A percentile compares a stretch with the other conserved stretches of the same genome.
Conservation (phyloP, 176 grass and related monocot species). For the Dactylis glomerata region DNA sequence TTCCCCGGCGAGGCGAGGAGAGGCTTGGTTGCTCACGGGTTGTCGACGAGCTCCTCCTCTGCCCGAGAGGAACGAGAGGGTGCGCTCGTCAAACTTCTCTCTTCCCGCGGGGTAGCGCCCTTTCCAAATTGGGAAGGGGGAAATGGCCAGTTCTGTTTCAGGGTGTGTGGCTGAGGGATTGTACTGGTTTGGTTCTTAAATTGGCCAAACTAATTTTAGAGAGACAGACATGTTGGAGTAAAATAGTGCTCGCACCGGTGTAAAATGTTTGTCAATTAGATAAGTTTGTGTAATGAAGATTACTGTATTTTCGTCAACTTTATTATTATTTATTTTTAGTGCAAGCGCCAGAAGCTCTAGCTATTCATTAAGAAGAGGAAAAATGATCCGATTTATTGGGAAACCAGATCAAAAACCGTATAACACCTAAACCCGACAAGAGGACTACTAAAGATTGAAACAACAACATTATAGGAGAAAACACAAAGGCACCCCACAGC, state of each 20-base stretch:
- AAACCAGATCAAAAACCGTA: too few species aligned
- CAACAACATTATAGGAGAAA: too few species aligned
- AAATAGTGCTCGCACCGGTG: conserved; percentile 16
- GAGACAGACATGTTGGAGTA: not conserved
- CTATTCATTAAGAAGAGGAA: too few species aligned
- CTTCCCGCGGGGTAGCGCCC: not conserved
- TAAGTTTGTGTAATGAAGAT: too few species aligned
- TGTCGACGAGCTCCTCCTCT: conserved; percentile 7
- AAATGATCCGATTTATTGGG: too few species aligned
- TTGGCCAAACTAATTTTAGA: conserved; percentile 55
- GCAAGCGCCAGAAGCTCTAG: too few species aligned
- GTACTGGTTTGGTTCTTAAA: conserved; percentile 30
- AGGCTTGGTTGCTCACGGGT: not conserved
- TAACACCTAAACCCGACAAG: too few species aligned
- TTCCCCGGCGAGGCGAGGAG: conserved; percentile 13
- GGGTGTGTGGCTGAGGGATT: conserved; percentile 38
- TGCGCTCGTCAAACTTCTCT: conserved; percentile 10
- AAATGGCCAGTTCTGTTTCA: conserved; percentile 20
- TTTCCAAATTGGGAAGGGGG: conserved; percentile 51
- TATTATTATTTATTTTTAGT: too few species aligned
- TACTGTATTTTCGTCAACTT: too few species aligned
- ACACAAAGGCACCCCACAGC: too few species aligned
- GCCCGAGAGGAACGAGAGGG: not conserved
- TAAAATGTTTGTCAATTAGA: not conserved
- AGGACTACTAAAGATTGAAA: too few species aligned